A percentile compares a stretch with the other conserved stretches of the same genome.
phyloP scores from a whole-genome alignment of 225 moss, liverwort and hornwort species.

The Anthoceros angustus region DNA sequence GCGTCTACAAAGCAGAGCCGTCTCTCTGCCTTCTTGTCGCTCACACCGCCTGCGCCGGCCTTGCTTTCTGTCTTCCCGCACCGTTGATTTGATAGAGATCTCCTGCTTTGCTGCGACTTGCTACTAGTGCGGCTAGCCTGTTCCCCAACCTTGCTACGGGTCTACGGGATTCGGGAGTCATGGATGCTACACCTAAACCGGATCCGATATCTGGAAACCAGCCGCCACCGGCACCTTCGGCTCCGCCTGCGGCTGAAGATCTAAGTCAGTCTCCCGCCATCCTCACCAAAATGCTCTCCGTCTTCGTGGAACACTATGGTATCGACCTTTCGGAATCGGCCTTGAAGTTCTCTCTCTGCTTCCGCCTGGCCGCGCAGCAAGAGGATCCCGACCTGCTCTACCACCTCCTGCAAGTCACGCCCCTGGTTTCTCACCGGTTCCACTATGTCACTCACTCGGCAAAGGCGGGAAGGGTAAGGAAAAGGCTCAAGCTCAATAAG shows the following conservation, averaged over 20 bases:
- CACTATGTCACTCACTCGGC: background rate
- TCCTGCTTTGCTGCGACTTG: background rate
- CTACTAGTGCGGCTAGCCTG: background rate
- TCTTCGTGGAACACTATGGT: background rate
- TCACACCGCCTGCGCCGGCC: too few species aligned
- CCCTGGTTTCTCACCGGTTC: background rate
- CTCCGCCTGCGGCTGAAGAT: background rate
- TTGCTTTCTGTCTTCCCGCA: too few species aligned
- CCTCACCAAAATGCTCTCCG: background rate
- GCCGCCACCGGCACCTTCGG: too few species aligned
- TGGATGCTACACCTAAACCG: too few species aligned
- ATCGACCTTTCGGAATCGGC: background rate
- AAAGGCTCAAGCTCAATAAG: background rate
- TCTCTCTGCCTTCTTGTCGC: too few species aligned
- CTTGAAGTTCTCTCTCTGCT: background rate
- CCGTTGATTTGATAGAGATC: too few species aligned
- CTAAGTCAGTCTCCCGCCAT: background rate
- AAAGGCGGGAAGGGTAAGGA: background rate
- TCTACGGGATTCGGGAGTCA: too few species aligned
- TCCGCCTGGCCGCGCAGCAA: background rate
- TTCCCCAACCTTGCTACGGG: too few species aligned
- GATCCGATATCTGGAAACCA: too few species aligned
- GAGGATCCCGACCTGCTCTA: background rate
- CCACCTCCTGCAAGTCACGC: background rate
- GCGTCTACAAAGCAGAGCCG: too few species aligned